Conservation (phyloP, 192 early-diverging fungal species). For the Funneliformis geosporum region DNA sequence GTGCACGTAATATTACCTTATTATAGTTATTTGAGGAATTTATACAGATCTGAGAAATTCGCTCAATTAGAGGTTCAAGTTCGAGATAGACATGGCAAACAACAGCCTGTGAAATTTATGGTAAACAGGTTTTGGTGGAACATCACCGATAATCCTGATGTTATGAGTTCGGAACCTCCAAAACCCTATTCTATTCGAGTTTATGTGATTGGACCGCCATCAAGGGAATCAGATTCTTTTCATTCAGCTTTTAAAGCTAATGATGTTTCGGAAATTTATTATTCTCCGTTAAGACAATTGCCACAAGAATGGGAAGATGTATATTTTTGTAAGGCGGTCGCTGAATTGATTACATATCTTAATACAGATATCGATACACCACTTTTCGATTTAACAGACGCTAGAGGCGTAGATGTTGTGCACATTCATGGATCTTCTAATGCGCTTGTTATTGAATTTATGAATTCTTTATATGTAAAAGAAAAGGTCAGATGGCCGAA, state of each 20-base stretch:
- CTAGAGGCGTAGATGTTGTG: slow-evolving; percentile 49
- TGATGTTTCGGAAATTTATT: slow-evolving; percentile 48
- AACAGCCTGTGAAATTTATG: slow-evolving; percentile 36
- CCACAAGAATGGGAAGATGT: slow-evolving; percentile 59
- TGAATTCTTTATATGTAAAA: slow-evolving; percentile 38
- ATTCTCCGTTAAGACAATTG: slow-evolving; percentile 44
- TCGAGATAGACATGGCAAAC: slow-evolving; percentile 37
- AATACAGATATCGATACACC: slow-evolving; percentile 50
- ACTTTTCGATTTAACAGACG: slow-evolving; percentile 39
- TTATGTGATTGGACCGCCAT: slow-evolving; percentile 54
- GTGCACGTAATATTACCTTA: slow-evolving; percentile 54
- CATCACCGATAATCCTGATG: background rate
- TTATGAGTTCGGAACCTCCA: background rate
- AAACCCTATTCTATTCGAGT: slow-evolving; percentile 38
- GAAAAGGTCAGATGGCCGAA: slow-evolving; percentile 41
- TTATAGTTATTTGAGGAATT: slow-evolving; percentile 46
- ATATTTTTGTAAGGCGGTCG: slow-evolving; percentile 56
- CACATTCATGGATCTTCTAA: slow-evolving; percentile 59
- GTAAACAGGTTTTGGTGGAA: slow-evolving; percentile 43
- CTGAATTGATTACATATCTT: slow-evolving; percentile 48
- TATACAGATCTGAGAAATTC: background rate
- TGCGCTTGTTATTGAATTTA: slow-evolving; percentile 50
- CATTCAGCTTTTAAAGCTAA: slow-evolving; percentile 45
- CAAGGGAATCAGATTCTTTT: slow-evolving; percentile 39
- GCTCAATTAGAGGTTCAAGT: background rate